Base-by-base conservation (phyloP, 331 rosid species). In the Telfairia occidentalis region DNA sequence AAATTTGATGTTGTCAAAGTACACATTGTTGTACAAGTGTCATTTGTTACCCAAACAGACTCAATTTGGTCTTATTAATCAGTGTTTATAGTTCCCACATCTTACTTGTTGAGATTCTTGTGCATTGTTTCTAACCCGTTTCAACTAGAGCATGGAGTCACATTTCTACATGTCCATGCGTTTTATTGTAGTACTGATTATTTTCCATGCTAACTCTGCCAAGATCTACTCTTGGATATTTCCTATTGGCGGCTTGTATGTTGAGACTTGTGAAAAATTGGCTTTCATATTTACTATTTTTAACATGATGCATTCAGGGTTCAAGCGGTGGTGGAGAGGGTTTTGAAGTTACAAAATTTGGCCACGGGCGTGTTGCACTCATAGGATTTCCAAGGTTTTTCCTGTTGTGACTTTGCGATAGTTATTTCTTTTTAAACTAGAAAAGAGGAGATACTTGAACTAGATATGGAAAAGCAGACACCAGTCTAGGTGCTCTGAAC, bases 301-400 rank as follows among this genome's bases (percentile, higher is more conserved):
- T 75, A 69, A 30, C 82, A 40, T 50, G 75, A 38, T 82, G 59
- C 52, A 46, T 18, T 82, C 76, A 95, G 97, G 99, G 99, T 83
- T 89, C 99, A 42, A 95, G 99, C 69, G 99, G 92, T 48, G 97
- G 96, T 70, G 99, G 99, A 79, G 97, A 95, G 13, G 99, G 99
- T 81, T 95, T 95, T 76, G 99, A 95, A 90, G 99, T 95, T 69
- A 95, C 99, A 9, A 95, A 95, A 81, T 95, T 78, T 74, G 99
- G 99, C 40, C 97, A 95, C 69, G 99, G 99, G 73, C 99, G 99
- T 43, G 99, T 95, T 87, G 96, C 99, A 3, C 87, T 95, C 6
- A 95, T 95, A 46, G 99, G 99, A 55, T 95, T 95, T 86, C 97
- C 99, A 73, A 95, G 99, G 99, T 95, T 73, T 78, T n/a, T 35